These are phyloP conservation scores for Coriolopsis trogii DNA, from an alignment of 1,284 basidiomycete genomes.

Conservation along the genomic window DNA sequence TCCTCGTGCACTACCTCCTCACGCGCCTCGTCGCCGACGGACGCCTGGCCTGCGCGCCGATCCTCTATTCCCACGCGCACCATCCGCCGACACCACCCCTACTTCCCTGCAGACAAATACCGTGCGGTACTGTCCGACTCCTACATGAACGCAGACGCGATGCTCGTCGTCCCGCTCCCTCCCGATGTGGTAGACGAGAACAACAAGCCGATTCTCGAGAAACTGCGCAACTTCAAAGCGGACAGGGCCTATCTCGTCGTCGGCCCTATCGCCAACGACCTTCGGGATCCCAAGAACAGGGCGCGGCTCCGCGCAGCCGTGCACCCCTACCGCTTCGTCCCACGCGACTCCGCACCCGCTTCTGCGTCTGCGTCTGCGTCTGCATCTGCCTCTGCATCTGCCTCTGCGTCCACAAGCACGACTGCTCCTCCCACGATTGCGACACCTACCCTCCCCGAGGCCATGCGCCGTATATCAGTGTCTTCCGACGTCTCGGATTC, in stretches of 20 bases:
- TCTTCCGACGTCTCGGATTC: slow-evolving; percentile 1
- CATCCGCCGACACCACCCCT: slow-evolving; percentile 24
- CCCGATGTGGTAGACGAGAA: slow-evolving; percentile 11
- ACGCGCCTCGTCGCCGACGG: slow-evolving; percentile 27
- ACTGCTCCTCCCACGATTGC: background rate
- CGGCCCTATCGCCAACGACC: slow-evolving; percentile 43
- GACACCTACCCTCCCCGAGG: slow-evolving; percentile 7
- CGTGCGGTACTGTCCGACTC: slow-evolving; percentile 47
- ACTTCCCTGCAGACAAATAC: slow-evolving; percentile 32
- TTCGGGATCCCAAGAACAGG: slow-evolving; percentile 39
- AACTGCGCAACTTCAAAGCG: slow-evolving; percentile 13
- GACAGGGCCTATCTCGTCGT: slow-evolving; percentile 44
- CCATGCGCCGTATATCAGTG: background rate
- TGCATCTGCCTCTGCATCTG: no score
- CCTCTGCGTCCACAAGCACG: no score
- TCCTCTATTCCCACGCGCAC: slow-evolving; percentile 20
- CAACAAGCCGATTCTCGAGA: slow-evolving; percentile 10
- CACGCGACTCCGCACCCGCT: slow-evolving; percentile 17
- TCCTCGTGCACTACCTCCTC: slow-evolving; percentile 25
- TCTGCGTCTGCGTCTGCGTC: no score
- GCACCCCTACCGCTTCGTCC: slow-evolving; percentile 52
- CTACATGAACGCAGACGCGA: slow-evolving; percentile 19
- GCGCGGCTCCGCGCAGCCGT: slow-evolving; percentile 50
- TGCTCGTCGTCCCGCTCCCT: slow-evolving; percentile 20
- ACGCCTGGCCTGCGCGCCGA: slow-evolving; percentile 20